These are phyloP conservation scores for Actinomortierella ambigua DNA, from an alignment of 371 early-diverging fungal species.

Conservation along the genomic window DNA sequence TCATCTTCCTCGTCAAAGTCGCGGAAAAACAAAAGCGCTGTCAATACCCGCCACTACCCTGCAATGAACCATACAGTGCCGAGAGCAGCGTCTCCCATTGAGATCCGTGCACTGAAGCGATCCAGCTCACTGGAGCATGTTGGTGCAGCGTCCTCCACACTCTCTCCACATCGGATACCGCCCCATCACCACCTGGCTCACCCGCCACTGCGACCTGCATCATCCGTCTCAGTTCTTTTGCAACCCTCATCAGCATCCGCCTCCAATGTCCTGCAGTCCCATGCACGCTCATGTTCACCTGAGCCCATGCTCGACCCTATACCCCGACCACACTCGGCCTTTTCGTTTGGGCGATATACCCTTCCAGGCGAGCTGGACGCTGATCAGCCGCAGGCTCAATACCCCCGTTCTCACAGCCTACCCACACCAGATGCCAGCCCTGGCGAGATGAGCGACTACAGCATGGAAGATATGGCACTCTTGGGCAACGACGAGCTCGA, in stretches of 20 bases:
- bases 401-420: conserved; percentile 3
- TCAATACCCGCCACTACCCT: no score
- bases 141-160: no score
- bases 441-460: conserved; percentile 27
- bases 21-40: no score
- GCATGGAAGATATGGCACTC: conserved; percentile 29
- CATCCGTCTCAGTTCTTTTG: conserved; percentile 15
- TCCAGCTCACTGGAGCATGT: no score
- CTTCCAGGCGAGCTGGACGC: no score
- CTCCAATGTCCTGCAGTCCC: conserved; percentile 10
- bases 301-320: not conserved
- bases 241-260: conserved; percentile 21
- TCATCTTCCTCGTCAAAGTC: no score
- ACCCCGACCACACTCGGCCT: conserved; percentile 12
- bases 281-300: not conserved
- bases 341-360: not conserved
- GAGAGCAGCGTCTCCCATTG: no score
- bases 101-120: no score
- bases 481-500: conserved; percentile 11
- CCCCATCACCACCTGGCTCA: not conserved
- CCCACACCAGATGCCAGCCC: conserved; percentile 42
- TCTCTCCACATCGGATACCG: no score
- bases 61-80: no score
- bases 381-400: no score
- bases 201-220: conserved; percentile 20